Evolutionary conservation across 2,329 filamentous ascomycete species (phyloP).

Genomic region (Alternaria triticimaculans): DNA sequence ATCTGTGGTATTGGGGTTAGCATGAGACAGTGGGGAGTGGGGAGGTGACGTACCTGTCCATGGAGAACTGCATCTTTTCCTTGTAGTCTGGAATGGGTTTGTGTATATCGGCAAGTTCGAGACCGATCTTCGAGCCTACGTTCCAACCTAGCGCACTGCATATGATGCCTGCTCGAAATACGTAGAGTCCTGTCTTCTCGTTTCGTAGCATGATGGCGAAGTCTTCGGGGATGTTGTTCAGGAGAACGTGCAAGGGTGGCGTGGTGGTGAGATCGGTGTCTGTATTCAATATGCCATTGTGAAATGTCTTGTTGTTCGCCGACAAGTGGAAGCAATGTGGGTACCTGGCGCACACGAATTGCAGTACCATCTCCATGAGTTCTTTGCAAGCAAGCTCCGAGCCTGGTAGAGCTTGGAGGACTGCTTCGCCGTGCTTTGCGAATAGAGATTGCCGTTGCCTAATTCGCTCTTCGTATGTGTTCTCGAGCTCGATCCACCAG

Average conservation of each 20-base stretch:
- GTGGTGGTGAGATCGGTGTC: conserved; percentile 66
- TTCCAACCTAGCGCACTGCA: conserved; percentile 86
- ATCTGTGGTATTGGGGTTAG: conserved; percentile 57
- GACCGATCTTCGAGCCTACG: conserved; percentile 74
- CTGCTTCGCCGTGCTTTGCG: conserved; percentile 65
- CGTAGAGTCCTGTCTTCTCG: conserved; percentile 73
- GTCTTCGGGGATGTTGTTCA: conserved; percentile 84
- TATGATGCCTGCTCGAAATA: conserved; percentile 76
- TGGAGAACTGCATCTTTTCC: conserved; percentile 85
- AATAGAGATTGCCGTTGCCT: conserved; percentile 72
- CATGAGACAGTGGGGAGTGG: too few relatives aligned
- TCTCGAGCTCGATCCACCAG: conserved; percentile 90
- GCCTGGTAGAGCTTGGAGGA: conserved; percentile 74
- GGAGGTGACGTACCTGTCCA: conserved; percentile 70
- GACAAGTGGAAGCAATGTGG: conserved; percentile 73
- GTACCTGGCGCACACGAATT: conserved; percentile 80
- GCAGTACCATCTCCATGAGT: conserved; percentile 83
- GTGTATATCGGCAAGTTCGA: conserved; percentile 75
- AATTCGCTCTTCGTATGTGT: conserved; percentile 71
- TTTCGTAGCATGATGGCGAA: conserved; percentile 79
- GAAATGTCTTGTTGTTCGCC: conserved; percentile 61
- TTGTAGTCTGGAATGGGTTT: conserved; percentile 79
- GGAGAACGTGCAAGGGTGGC: conserved; percentile 71
- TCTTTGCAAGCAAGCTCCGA: conserved; percentile 83
- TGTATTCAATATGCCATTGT: conserved; percentile 72